A percentile compares a stretch with the other conserved stretches of the same genome.
Evolutionary conservation across 192 early-diverging fungal species (phyloP).

Genomic region (Paraglomus occultum): DNA sequence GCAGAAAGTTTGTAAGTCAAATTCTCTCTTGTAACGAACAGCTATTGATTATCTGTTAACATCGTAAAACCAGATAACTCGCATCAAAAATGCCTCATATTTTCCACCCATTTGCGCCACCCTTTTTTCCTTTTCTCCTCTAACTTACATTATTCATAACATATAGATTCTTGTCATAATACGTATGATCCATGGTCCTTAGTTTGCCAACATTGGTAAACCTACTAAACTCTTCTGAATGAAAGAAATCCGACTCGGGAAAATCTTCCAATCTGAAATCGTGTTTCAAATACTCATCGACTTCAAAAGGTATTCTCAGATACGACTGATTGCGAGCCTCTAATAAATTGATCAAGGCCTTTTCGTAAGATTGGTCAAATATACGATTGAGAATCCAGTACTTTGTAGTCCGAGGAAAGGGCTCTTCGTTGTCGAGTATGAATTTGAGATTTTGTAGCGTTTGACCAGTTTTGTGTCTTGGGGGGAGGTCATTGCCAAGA

Average conservation of each 20-base stretch:
- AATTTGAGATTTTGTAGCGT: constrained; percentile 58
- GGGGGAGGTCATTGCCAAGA: constrained; percentile 62
- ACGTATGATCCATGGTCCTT: constrained; percentile 57
- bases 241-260: constrained; percentile 60
- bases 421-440: constrained; percentile 57
- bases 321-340: constrained; percentile 52
- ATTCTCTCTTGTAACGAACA: neutral
- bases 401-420: constrained; percentile 55
- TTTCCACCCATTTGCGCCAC: neutral
- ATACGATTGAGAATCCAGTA: constrained; percentile 63
- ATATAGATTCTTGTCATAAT: constrained; percentile 64
- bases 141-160: constrained; percentile 65
- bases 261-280: constrained; percentile 63
- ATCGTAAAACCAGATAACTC: neutral
- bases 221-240: constrained; percentile 56
- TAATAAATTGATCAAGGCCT: constrained; percentile 51
- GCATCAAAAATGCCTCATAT: neutral
- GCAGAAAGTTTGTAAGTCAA: no score
- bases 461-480: constrained; percentile 59
- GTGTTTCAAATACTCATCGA: constrained; percentile 49
- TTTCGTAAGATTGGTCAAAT: constrained; percentile 53
- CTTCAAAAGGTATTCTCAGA: constrained; percentile 53
- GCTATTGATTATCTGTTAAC: neutral
- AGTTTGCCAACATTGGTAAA: constrained; percentile 59
- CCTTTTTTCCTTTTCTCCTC: neutral